Evolutionary conservation across 2,329 filamentous ascomycete species (phyloP).

Genomic region (Capronia epimyces): DNA sequence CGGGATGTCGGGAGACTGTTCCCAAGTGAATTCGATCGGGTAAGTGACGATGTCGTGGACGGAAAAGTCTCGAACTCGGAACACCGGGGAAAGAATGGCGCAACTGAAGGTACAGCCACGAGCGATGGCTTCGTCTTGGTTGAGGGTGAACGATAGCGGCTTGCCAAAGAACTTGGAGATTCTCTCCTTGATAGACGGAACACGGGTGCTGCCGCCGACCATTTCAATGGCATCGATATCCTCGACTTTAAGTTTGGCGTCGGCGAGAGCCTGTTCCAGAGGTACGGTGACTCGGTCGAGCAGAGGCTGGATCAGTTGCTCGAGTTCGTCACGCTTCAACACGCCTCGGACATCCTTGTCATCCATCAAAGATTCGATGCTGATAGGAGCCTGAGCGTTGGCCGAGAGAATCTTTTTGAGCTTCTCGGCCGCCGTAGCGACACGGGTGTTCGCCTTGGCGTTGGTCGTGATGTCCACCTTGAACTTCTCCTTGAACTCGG

Average conservation of each 20-base stretch:
- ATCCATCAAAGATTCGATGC: slow-evolving; percentile 98
- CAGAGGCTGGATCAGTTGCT: slow-evolving; percentile 81
- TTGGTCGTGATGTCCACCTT: slow-evolving; percentile 93
- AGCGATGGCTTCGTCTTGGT: slow-evolving; percentile 95
- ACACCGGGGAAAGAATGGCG: slow-evolving; percentile 92
- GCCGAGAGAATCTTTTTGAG: slow-evolving; percentile 97
- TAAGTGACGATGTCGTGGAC: slow-evolving; percentile 97
- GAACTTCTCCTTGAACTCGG: slow-evolving; percentile 96
- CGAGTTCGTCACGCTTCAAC: slow-evolving; percentile 90
- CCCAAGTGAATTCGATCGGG: slow-evolving; percentile 97
- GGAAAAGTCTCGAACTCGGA: slow-evolving; percentile 96
- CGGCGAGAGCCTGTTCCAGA: slow-evolving; percentile 86
- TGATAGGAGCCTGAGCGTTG: slow-evolving; percentile 85
- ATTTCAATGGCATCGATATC: slow-evolving; percentile 93
- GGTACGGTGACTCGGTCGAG: slow-evolving; percentile 66
- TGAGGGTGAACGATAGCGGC: slow-evolving; percentile 87
- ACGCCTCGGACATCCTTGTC: slow-evolving; percentile 85
- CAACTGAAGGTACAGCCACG: slow-evolving; percentile 96
- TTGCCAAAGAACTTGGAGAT: slow-evolving; percentile 92
- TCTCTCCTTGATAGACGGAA: slow-evolving; percentile 83
- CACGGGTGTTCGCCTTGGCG: slow-evolving; percentile 81
- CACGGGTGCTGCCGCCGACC: slow-evolving; percentile 89
- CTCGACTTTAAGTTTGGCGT: slow-evolving; percentile 82
- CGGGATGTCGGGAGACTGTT: slow-evolving; percentile 95
- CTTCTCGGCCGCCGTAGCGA: slow-evolving; percentile 86